A percentile compares a stretch with the other conserved stretches of the same genome.
phyloP scores from a whole-genome alignment of 2,329 filamentous ascomycete species.

The Trichoderma sp. region DNA sequence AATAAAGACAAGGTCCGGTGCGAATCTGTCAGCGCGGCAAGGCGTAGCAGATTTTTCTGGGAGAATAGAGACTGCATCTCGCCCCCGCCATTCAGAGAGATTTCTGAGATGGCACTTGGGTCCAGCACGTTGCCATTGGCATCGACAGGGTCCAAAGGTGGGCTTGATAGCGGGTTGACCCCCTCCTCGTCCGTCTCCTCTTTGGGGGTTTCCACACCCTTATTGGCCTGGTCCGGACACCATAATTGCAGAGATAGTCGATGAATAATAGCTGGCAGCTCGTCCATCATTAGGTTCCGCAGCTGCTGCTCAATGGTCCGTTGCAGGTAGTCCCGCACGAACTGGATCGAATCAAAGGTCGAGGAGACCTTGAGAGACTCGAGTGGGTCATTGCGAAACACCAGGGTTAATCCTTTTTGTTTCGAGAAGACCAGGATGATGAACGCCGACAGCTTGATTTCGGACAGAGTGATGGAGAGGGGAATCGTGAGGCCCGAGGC shows the following conservation, averaged over 20 bases:
- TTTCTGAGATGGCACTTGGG: constrained; percentile 71
- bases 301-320: constrained; percentile 94
- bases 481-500: constrained; percentile 93
- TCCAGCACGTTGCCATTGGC: constrained; percentile 77
- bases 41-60: constrained; percentile 85
- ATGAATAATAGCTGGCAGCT: constrained; percentile 95
- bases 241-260: constrained; percentile 84
- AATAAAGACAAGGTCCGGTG: constrained; percentile 90
- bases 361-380: constrained; percentile 98
- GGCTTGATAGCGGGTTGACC: constrained; percentile 79
- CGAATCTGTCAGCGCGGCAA: constrained; percentile 82
- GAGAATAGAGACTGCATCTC: constrained; percentile 92
- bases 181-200: constrained; percentile 61
- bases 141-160: constrained; percentile 81
- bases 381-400: constrained; percentile 96
- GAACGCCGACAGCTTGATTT: constrained; percentile 94
- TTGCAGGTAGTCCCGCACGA: constrained; percentile 95
- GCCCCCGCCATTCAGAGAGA: constrained; percentile 77
- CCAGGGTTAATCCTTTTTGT: constrained; percentile 93
- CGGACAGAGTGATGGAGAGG: constrained; percentile 93
- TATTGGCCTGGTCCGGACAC: constrained; percentile 75
- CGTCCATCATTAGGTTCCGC: constrained; percentile 95
- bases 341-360: constrained; percentile 98
- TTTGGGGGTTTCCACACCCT: constrained; percentile 53
- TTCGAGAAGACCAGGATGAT: constrained; percentile 97